Evolutionary conservation across 768 basidiomycete genomes (phyloP).

Genomic region (Tulasnella sp.): DNA sequence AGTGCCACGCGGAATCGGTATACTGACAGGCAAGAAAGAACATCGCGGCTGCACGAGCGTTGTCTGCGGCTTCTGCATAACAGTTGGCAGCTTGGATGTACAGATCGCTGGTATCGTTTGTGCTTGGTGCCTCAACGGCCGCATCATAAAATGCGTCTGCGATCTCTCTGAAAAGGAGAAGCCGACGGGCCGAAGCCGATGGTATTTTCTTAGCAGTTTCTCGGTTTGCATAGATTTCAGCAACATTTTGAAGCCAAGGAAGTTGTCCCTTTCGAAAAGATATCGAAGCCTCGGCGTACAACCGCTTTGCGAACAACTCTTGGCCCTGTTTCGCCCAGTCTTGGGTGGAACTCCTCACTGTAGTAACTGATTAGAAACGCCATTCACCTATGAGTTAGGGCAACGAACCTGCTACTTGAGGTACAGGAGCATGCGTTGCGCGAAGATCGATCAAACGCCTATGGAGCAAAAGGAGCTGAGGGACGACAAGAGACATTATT

Average conservation of each 20-base stretch:
- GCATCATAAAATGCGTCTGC: neutral
- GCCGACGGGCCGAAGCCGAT: neutral
- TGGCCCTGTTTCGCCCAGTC: too few species aligned
- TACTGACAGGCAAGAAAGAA: neutral
- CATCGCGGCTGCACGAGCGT: neutral
- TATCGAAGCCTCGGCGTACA: constrained; percentile 14
- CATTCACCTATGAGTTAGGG: too few species aligned
- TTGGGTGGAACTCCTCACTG: neutral
- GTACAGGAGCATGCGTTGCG: neutral
- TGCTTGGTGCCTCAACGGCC: neutral
- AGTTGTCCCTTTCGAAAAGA: constrained; percentile 12
- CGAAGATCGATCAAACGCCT: too few species aligned
- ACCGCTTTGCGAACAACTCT: constrained; percentile 10
- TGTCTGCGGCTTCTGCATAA: neutral
- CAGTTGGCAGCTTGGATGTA: constrained; percentile 1
- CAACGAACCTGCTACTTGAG: neutral
- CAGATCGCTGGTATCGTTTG: neutral
- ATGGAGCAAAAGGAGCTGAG: too few species aligned
- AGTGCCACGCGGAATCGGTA: constrained; percentile 8
- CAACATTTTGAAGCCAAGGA: neutral
- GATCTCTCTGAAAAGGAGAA: neutral
- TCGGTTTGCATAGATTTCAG: neutral
- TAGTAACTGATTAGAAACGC: neutral
- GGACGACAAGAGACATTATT: too few species aligned
- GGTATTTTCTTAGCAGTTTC: neutral